phyloP scores from a whole-genome alignment of 345 rosid genomes.

The Kandelia obovata region DNA sequence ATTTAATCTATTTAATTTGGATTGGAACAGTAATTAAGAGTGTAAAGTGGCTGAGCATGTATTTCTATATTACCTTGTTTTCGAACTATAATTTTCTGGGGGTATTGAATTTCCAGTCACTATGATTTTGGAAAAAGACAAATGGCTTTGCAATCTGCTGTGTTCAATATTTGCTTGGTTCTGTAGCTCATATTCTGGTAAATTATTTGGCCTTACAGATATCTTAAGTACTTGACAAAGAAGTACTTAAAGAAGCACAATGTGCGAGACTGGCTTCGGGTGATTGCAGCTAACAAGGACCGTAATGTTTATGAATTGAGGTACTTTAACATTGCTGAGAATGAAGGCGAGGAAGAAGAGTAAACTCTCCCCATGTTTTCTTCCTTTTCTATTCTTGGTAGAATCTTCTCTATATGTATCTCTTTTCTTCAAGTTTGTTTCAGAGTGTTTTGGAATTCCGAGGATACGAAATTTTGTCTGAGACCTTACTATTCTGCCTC shows the following conservation, averaged over 20 bases:
- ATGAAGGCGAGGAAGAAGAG: constrained; percentile 72
- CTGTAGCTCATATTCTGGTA: background rate
- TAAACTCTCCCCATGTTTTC: constrained; percentile 21
- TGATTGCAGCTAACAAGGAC: constrained; percentile 83
- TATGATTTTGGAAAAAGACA: too few species aligned
- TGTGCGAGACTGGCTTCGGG: constrained; percentile 93
- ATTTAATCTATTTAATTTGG: too few species aligned
- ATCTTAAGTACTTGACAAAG: constrained; percentile 85
- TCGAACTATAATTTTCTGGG: too few species aligned
- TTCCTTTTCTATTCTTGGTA: background rate
- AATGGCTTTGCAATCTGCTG: too few species aligned
- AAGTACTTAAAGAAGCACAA: constrained; percentile 91
- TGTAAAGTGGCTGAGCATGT: too few species aligned
- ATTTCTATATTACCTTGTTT: too few species aligned
- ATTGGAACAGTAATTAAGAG: too few species aligned
- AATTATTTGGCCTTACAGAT: constrained; percentile 35
- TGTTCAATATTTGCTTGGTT: too few species aligned
- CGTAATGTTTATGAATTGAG: constrained; percentile 76
- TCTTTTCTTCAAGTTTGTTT: background rate
- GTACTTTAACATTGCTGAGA: constrained; percentile 93
- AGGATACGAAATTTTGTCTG: constrained; percentile 6
- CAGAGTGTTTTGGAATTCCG: background rate
- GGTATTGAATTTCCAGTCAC: too few species aligned
- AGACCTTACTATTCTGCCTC: background rate
- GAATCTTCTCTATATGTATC: background rate